Conservation (phyloP, 805 yeast species). For the Teunomyces gatunensis region DNA sequence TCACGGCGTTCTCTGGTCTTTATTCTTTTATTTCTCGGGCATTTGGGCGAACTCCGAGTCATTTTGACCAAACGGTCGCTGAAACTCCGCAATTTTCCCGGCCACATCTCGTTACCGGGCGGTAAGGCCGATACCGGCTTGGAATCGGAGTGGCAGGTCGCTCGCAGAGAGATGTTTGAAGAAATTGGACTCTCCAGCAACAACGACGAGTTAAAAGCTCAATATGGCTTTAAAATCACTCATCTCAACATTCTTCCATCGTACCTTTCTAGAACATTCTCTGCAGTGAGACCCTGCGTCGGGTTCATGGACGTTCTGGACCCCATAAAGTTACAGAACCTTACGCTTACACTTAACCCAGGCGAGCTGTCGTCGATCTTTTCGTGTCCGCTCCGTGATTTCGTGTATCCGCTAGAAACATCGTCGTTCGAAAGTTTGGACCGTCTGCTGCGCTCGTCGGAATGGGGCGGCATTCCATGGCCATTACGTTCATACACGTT, state of each 20-base stretch:
- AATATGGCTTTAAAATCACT: constrained; percentile 58
- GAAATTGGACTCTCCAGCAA: constrained; percentile 72
- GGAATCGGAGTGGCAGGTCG: constrained; percentile 67
- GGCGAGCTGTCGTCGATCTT: constrained; percentile 75
- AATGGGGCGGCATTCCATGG: constrained; percentile 78
- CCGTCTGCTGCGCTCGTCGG: constrained; percentile 32
- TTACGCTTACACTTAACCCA: constrained; percentile 58
- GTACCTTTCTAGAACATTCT: constrained; percentile 75
- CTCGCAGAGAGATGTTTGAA: constrained; percentile 82
- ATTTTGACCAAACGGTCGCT: constrained; percentile 76
- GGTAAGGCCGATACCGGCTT: constrained; percentile 77
- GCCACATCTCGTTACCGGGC: constrained; percentile 92
- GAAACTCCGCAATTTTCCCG: constrained; percentile 69
- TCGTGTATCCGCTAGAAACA: constrained; percentile 34
- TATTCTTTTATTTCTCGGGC: constrained; percentile 68
- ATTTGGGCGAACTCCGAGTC: constrained; percentile 72
- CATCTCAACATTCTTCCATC: constrained; percentile 67
- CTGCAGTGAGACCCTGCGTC: constrained; percentile 80
- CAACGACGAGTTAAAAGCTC: constrained; percentile 40
- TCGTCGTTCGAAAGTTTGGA: constrained; percentile 29
- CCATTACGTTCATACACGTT: constrained; percentile 59
- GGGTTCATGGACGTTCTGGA: constrained; percentile 51
- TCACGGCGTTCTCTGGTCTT: constrained; percentile 77
- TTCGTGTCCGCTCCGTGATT: constrained; percentile 66
- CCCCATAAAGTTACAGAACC: constrained; percentile 19